phyloP scores from a whole-genome alignment of 306 rosid genomes.

The Rosa persica region DNA sequence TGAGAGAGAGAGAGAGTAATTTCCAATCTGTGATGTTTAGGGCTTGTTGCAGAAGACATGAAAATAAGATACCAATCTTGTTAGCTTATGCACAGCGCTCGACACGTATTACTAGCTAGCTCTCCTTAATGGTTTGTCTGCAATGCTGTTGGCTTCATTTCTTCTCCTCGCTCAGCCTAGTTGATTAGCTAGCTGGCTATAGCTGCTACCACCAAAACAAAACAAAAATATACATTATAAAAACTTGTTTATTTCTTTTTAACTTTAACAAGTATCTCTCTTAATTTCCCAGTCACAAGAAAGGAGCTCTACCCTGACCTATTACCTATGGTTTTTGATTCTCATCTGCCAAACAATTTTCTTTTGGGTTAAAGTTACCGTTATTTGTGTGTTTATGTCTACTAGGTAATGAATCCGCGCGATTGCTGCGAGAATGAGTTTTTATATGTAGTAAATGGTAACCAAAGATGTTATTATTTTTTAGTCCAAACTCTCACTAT shows the following conservation, averaged over 20 bases:
- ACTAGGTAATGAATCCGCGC: no score
- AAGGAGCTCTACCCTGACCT: constrained; percentile 5
- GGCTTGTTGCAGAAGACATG: constrained; percentile 19
- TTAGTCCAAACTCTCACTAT: no score
- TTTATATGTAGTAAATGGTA: no score
- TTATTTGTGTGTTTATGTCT: not conserved
- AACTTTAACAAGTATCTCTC: not conserved
- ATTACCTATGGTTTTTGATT: not conserved
- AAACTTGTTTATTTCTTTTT: not conserved
- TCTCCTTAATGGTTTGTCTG: not conserved
- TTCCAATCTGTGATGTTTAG: not conserved
- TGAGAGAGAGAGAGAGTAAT: not conserved
- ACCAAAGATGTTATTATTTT: no score
- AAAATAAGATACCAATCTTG: constrained; percentile 5
- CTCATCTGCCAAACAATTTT: not conserved
- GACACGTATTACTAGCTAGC: not conserved
- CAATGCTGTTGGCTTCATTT: constrained; percentile 7
- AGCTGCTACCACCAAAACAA: not conserved
- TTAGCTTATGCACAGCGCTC: not conserved
- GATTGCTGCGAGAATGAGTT: no score
- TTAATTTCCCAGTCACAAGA: not conserved
- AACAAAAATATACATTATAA: not conserved
- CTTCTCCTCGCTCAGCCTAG: not conserved
- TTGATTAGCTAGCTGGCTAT: not conserved
- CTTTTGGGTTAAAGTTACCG: not conserved